A percentile compares a stretch with the other conserved stretches of the same genome.
Evolutionary conservation across 2,329 filamentous ascomycete genomes (phyloP).

Genomic region (Aspergillus sp.): DNA sequence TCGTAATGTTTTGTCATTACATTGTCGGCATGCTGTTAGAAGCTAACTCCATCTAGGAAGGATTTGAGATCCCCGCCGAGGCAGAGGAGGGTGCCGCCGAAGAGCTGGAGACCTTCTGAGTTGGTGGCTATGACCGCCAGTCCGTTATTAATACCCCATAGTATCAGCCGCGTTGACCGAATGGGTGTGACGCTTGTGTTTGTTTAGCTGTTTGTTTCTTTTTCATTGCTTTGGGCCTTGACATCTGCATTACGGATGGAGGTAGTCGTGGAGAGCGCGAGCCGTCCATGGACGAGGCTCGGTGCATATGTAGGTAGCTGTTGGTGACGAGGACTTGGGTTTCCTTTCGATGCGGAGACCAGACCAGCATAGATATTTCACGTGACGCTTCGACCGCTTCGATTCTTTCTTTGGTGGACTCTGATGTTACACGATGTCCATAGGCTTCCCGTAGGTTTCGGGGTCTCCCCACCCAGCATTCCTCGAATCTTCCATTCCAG

Average conservation of each 20-base stretch:
- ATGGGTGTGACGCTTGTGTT: constrained; percentile 6
- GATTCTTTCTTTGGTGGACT: neutral
- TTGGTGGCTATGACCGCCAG: constrained; percentile 10
- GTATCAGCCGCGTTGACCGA: constrained; percentile 19
- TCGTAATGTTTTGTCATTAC: constrained; percentile 25
- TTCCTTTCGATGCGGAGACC: neutral
- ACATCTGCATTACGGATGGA: neutral
- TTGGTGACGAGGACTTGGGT: neutral
- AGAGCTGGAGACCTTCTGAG: constrained; percentile 31
- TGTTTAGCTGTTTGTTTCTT: neutral
- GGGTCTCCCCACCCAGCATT: neutral
- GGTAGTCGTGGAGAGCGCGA: neutral
- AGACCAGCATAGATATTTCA: neutral
- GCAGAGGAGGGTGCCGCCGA: constrained; percentile 21
- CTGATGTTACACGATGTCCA: too few relatives aligned
- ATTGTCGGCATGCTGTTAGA: too few relatives aligned
- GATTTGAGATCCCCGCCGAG: constrained; percentile 32
- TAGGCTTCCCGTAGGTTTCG: neutral
- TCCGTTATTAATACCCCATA: constrained; percentile 26
- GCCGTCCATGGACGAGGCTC: neutral
- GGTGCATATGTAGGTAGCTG: neutral
- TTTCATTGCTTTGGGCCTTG: neutral
- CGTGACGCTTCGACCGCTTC: neutral
- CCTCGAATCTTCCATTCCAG: neutral
- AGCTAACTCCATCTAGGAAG: constrained; percentile 22